These are phyloP conservation scores for Pseudozyma hubeiensis DNA, from an alignment of 1,284 basidiomycete species.

Conservation along the genomic window DNA sequence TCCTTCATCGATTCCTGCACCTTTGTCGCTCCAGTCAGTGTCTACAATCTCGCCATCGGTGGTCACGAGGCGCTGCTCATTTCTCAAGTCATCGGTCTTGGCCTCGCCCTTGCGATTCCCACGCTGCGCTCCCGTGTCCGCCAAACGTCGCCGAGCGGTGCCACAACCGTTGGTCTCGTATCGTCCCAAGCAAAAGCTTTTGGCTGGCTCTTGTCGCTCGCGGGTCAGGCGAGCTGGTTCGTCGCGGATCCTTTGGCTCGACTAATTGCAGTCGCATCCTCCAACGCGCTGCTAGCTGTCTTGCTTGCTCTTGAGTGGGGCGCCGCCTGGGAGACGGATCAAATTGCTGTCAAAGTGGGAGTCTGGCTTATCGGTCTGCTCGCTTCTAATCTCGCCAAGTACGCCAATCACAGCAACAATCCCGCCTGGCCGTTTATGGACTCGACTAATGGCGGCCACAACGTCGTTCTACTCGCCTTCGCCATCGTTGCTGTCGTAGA, in stretches of 20 bases:
- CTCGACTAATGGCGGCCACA: constrained; percentile 60
- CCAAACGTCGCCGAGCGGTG: constrained; percentile 14
- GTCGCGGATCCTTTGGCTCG: constrained; percentile 39
- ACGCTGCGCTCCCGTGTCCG: constrained; percentile 32
- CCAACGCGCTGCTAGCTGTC: constrained; percentile 46
- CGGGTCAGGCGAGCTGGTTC: constrained; percentile 49
- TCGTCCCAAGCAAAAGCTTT: constrained; percentile 28
- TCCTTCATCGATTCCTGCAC: background rate
- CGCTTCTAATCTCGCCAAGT: constrained; percentile 56
- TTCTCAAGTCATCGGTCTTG: constrained; percentile 53
- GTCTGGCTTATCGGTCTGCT: constrained; percentile 60
- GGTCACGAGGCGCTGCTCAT: constrained; percentile 62
- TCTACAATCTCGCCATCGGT: constrained; percentile 63
- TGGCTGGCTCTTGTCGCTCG: constrained; percentile 46
- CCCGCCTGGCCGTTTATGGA: constrained; percentile 64
- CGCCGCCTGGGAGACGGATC: constrained; percentile 55
- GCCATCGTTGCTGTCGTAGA: constrained; percentile 40
- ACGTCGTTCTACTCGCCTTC: constrained; percentile 43
- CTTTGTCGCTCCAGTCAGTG: constrained; percentile 38
- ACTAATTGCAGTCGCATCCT: constrained; percentile 46
- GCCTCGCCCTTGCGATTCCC: constrained; percentile 35
- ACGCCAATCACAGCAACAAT: constrained; percentile 65
- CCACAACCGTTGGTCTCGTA: constrained; percentile 27
- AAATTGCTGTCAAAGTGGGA: constrained; percentile 37
- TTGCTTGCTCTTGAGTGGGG: constrained; percentile 57